Percentiles rank a stretch among this genome's conserved stretches.
phyloP scores from a whole-genome alignment of 2,329 filamentous ascomycete species.

The Ascochyta koolunga region DNA sequence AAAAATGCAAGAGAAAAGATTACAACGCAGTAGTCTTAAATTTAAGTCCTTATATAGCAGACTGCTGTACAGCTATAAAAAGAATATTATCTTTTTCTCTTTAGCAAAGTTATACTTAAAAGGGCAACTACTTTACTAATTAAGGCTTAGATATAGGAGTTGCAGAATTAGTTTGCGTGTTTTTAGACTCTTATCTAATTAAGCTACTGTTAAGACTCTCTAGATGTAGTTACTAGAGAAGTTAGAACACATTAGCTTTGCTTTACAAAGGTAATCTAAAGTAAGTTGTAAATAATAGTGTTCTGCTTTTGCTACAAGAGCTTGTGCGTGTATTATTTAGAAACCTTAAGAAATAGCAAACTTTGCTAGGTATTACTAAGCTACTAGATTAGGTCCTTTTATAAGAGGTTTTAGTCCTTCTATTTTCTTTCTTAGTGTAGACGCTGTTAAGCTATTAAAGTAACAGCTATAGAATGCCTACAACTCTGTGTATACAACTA shows the following conservation, averaged over 20 bases:
- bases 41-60: no score
- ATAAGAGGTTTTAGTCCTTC: conserved; percentile 11
- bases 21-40: no score
- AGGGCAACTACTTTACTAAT: conserved; percentile 9
- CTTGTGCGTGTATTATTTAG: no score
- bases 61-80: no score
- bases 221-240: no score
- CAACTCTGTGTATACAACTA: no score
- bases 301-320: conserved; percentile 9
- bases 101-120: conserved; percentile 12
- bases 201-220: no score
- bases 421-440: no score
- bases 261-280: conserved; percentile 19
- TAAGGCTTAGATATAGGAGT: not conserved
- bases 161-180: not conserved
- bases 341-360: conserved; percentile 13
- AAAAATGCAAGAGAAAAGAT: no score
- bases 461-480: no score
- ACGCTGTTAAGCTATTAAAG: no score
- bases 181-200: not conserved
- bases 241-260: conserved; percentile 15
- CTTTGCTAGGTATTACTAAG: conserved; percentile 13
- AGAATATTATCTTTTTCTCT: no score
- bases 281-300: conserved; percentile 12
- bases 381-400: conserved; percentile 18